Percentiles rank a stretch among this genome's conserved stretches.
Evolutionary conservation across 441 rosid species (phyloP).

Genomic region (Populus hybrid): DNA sequence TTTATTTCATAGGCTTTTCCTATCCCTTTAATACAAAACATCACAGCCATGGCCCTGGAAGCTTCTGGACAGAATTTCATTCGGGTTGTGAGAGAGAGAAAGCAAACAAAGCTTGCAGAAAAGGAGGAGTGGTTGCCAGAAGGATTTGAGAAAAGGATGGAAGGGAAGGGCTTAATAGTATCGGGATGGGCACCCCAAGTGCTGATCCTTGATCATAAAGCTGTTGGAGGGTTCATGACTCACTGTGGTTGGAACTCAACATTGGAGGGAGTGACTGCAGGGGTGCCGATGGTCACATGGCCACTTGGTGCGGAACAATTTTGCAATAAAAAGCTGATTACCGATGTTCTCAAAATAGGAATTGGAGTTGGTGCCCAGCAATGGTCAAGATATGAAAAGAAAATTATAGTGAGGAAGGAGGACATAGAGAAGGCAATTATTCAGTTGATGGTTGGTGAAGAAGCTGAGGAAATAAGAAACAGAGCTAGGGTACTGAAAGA

Average conservation of each 20-base stretch:
- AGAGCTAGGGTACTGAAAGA: slow-evolving; percentile 17
- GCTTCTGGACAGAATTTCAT: slow-evolving; percentile 40
- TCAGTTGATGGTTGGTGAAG: slow-evolving; percentile 32
- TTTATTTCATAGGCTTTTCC: neutral
- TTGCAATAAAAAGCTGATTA: slow-evolving; percentile 31
- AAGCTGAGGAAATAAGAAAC: slow-evolving; percentile 26
- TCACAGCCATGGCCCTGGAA: slow-evolving; percentile 39
- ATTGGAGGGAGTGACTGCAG: slow-evolving; percentile 21
- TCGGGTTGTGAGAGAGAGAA: slow-evolving; percentile 36
- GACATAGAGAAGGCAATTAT: slow-evolving; percentile 23
- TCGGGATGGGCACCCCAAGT: slow-evolving; percentile 38
- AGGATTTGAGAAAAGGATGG: slow-evolving; percentile 25
- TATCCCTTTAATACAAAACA: too few relatives aligned
- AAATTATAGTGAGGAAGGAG: slow-evolving; percentile 16
- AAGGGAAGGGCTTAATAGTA: slow-evolving; percentile 26
- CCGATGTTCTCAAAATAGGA: slow-evolving; percentile 24
- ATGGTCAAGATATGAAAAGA: slow-evolving; percentile 3
- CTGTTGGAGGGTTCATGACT: slow-evolving; percentile 31
- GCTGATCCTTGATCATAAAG: slow-evolving; percentile 29
- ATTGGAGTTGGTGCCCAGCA: slow-evolving; percentile 22
- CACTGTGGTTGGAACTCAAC: slow-evolving; percentile 39
- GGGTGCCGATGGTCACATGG: slow-evolving; percentile 33
- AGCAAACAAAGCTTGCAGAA: slow-evolving; percentile 4
- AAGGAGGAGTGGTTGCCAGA: slow-evolving; percentile 33
- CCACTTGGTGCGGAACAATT: slow-evolving; percentile 35